Conservation (phyloP, 352 stramenopile species). For the Phytopythium sindhum region DNA sequence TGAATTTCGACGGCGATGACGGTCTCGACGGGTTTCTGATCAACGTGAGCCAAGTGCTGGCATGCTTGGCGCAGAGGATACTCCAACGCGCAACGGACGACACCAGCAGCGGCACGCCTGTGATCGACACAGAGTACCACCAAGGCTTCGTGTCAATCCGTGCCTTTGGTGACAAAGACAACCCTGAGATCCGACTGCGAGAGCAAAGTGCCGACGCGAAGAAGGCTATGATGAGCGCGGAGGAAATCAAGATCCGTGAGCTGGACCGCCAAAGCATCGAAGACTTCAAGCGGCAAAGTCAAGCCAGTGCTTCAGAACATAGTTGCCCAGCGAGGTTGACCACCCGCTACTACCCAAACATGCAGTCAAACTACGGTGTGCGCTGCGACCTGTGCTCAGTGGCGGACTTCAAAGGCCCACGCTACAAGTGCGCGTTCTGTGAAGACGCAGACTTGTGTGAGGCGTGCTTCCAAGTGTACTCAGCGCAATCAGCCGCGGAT, state of each 20-base stretch:
- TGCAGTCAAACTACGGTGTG: constrained; percentile 54
- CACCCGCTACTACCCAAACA: constrained; percentile 42
- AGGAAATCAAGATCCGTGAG: constrained; percentile 14
- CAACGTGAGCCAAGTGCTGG: constrained; percentile 53
- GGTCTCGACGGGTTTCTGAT: constrained; percentile 64
- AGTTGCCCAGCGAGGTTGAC: background rate
- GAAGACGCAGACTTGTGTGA: constrained; percentile 72
- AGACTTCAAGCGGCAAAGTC: constrained; percentile 1
- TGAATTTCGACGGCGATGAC: constrained; percentile 23
- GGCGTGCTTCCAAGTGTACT: constrained; percentile 41
- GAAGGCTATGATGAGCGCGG: constrained; percentile 9
- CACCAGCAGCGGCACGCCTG: background rate
- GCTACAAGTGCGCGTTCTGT: constrained; percentile 76
- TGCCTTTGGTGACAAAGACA: constrained; percentile 40
- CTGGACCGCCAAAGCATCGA: constrained; percentile 22
- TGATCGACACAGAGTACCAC: constrained; percentile 40
- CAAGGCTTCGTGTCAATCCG: constrained; percentile 38
- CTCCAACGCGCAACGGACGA: constrained; percentile 15
- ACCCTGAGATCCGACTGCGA: constrained; percentile 24
- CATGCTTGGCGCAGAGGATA: constrained; percentile 35
- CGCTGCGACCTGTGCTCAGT: constrained; percentile 63
- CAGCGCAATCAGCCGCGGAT: background rate
- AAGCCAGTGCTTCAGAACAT: background rate
- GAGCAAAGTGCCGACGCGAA: constrained; percentile 14
- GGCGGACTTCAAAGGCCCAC: constrained; percentile 43